phyloP scores from a whole-genome alignment of 495 filamentous ascomycete species.

The Alectoria sarmentosa region DNA sequence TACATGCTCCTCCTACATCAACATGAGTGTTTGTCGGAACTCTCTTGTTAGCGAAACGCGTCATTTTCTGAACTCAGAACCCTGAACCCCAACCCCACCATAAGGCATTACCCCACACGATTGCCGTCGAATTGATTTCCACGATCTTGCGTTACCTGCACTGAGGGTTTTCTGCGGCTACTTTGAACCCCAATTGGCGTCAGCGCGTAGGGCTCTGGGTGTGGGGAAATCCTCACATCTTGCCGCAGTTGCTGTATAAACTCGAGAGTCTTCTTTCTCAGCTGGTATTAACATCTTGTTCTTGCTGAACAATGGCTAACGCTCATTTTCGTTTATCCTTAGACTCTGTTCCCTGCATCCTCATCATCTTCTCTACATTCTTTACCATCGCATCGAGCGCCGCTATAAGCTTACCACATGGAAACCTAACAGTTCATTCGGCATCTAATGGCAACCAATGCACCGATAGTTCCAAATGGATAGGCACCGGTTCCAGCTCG shows the following conservation, averaged over 20 bases:
- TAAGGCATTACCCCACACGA: neutral
- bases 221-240: neutral
- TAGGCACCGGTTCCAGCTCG: neutral
- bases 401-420: neutral
- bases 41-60: no score
- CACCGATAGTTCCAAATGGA: conserved; percentile 1
- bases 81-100: neutral
- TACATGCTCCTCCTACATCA: no score
- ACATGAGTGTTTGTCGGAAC: no score
- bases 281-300: neutral
- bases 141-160: neutral
- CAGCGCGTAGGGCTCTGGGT: neutral
- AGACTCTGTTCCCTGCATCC: neutral
- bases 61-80: neutral
- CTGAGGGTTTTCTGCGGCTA: neutral
- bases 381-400: neutral
- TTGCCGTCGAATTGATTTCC: neutral
- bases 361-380: neutral
- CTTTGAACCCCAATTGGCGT: neutral
- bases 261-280: neutral
- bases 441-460: neutral
- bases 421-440: neutral
- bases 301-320: neutral
- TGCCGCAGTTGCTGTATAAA: neutral
- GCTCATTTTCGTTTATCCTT: neutral